phyloP scores from a whole-genome alignment of 2,329 filamentous ascomycete genomes.

The Alternaria ventricosa region DNA sequence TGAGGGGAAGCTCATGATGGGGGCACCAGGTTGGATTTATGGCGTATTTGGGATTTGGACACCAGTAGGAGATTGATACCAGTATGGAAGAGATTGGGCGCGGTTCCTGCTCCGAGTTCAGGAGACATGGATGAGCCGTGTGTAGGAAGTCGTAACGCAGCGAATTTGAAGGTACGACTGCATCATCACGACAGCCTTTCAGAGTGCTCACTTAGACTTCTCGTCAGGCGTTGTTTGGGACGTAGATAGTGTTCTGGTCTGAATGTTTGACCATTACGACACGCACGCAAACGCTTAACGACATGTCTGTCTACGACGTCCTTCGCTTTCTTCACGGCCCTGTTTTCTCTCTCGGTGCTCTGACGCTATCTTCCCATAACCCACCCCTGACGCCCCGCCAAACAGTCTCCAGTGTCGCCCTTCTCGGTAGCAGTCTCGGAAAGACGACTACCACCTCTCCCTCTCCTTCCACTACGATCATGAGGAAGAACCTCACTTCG shows the following conservation, averaged over 20 bases:
- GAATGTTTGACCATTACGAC: not conserved
- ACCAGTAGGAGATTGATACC: not conserved
- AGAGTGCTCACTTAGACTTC: not conserved
- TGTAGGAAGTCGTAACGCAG: not conserved
- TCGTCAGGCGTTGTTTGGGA: not conserved
- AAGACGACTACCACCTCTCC: conserved; percentile 94
- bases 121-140: too few relatives aligned
- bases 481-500: conserved; percentile 86
- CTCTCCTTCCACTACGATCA: conserved; percentile 89
- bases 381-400: conserved; percentile 87
- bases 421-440: conserved; percentile 76
- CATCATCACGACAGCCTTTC: not conserved
- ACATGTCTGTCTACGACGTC: not conserved
- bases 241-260: not conserved
- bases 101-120: not conserved
- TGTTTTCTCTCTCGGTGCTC: not conserved
- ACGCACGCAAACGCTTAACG: not conserved
- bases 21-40: not conserved
- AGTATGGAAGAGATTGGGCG: not conserved
- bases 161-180: not conserved
- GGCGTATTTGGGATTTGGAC: not conserved
- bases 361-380: conserved; percentile 69
- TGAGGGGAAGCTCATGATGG: conserved; percentile 40
- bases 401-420: conserved; percentile 80
- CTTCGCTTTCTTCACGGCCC: not conserved